Conservation (phyloP, 306 rosid species). For the Prunus mume region DNA sequence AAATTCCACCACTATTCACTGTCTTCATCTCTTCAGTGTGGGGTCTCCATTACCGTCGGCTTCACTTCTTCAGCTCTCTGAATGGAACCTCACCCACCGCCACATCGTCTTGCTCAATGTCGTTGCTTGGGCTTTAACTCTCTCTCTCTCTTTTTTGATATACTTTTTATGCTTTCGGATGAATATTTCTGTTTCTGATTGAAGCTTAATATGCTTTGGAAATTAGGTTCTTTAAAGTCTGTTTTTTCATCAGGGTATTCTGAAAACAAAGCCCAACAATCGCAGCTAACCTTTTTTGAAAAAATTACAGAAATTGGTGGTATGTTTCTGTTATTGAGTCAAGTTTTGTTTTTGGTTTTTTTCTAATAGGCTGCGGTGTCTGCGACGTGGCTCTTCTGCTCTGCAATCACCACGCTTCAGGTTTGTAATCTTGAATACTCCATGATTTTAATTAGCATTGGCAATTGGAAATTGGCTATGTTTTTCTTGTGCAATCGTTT, state of each 20-base stretch:
- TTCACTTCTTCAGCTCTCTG: slow-evolving; percentile 37
- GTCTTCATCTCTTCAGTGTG: slow-evolving; percentile 13
- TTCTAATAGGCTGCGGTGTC: slow-evolving; percentile 60
- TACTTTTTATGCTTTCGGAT: background rate
- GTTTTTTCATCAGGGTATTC: background rate
- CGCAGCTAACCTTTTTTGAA: background rate
- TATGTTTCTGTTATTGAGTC: background rate
- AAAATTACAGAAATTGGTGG: background rate
- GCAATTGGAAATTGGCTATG: background rate
- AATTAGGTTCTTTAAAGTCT: background rate
- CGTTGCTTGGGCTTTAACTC: slow-evolving; percentile 63
- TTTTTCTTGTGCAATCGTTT: background rate
- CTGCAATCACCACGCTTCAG: slow-evolving; percentile 88
- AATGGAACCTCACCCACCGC: slow-evolving; percentile 56
- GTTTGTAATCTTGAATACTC: slow-evolving; percentile 38
- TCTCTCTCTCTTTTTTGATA: background rate
- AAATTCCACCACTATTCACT: too few relatives aligned
- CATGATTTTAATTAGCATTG: background rate
- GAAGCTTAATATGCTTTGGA: background rate
- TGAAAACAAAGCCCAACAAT: too few relatives aligned
- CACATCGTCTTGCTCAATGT: slow-evolving; percentile 64
- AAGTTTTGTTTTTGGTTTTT: background rate
- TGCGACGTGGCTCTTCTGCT: slow-evolving; percentile 77
- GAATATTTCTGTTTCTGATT: too few relatives aligned
- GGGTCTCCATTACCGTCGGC: slow-evolving; percentile 40